These are phyloP conservation scores for Ganoderma lingzhi DNA, from an alignment of 1,284 basidiomycete species.

Conservation along the genomic window DNA sequence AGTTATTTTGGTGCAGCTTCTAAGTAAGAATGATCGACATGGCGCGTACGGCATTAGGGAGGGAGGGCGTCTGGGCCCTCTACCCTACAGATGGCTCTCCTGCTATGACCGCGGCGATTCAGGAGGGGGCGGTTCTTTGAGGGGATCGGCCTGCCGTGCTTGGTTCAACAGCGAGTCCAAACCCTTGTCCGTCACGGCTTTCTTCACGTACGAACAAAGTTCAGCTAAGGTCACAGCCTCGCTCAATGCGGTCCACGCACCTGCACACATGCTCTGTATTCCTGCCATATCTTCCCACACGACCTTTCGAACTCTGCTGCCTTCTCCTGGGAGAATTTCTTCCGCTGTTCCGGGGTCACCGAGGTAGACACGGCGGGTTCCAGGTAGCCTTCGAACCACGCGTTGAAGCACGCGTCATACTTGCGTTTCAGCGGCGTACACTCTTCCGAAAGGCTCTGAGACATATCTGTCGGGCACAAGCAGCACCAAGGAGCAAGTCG, in stretches of 20 bases:
- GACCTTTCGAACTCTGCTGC: conserved; percentile 85
- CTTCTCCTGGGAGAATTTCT: conserved; percentile 59
- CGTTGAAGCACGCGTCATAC: conserved; percentile 95
- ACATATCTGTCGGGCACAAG: conserved; percentile 52
- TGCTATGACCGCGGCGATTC: conserved; percentile 1
- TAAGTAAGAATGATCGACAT: not conserved
- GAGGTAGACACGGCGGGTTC: conserved; percentile 69
- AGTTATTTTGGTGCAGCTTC: not conserved
- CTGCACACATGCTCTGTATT: conserved; percentile 84
- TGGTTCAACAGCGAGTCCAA: conserved; percentile 80
- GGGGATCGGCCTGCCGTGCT: conserved; percentile 84
- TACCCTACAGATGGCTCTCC: not conserved
- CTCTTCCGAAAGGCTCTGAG: conserved; percentile 75
- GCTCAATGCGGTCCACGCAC: conserved; percentile 46
- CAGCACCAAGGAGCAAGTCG: not conserved
- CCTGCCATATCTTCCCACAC: conserved; percentile 83
- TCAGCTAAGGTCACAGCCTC: not conserved
- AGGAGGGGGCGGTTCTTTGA: conserved; percentile 56
- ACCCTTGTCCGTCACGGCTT: conserved; percentile 83
- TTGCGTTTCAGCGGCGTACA: conserved; percentile 91
- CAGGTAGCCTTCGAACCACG: conserved; percentile 96
- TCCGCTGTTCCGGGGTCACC: conserved; percentile 51
- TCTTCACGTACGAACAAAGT: conserved; percentile 53
- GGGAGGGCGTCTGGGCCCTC: not conserved
- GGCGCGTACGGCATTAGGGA: not conserved